A percentile compares a stretch with the other conserved stretches of the same genome.
Conservation (phyloP, 2,329 filamentous ascomycete species). For the Pyrenophora tritici-repentis region DNA sequence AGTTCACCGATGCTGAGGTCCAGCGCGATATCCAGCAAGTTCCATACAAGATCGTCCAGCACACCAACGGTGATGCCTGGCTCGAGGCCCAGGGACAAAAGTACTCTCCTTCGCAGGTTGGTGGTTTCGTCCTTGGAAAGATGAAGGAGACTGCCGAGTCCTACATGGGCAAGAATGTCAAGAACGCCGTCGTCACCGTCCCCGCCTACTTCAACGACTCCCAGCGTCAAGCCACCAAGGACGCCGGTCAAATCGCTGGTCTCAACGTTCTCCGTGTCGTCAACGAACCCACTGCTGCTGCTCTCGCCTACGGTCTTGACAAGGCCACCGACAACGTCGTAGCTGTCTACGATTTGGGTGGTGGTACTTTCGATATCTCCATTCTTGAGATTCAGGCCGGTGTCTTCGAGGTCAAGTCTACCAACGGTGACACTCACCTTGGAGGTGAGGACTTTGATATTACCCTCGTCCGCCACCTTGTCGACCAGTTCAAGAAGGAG, state of each 20-base stretch:
- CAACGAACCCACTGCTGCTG: conserved; percentile 96
- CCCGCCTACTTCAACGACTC: conserved; percentile 99
- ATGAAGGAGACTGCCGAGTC: conserved; percentile 99
- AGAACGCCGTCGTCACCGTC: conserved; percentile 96
- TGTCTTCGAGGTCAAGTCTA: conserved; percentile 98
- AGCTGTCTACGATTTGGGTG: conserved; percentile 96
- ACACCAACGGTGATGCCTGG: conserved; percentile 96
- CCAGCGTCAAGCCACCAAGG: conserved; percentile 97
- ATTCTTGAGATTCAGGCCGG: conserved; percentile 96
- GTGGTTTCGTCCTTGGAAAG: conserved; percentile 94
- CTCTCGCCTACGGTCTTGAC: conserved; percentile 93
- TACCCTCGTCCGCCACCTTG: conserved; percentile 87
- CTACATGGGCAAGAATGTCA: conserved; percentile 85
- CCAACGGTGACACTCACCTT: conserved; percentile 97
- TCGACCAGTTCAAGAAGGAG: conserved; percentile 96
- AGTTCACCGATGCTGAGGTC: conserved; percentile 91
- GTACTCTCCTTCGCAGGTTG: conserved; percentile 97
- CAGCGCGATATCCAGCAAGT: conserved; percentile 98
- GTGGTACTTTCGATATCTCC: conserved; percentile 99
- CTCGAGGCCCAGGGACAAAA: conserved; percentile 90
- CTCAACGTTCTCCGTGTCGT: conserved; percentile 97
- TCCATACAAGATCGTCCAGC: conserved; percentile 97
- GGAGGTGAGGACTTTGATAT: conserved; percentile 99
- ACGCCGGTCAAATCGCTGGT: conserved; percentile 93
- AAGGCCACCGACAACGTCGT: conserved; percentile 90